A percentile compares a stretch with the other conserved stretches of the same genome.
phyloP scores from a whole-genome alignment of 495 filamentous ascomycete genomes.

The Hypoxylon cercidicola region DNA sequence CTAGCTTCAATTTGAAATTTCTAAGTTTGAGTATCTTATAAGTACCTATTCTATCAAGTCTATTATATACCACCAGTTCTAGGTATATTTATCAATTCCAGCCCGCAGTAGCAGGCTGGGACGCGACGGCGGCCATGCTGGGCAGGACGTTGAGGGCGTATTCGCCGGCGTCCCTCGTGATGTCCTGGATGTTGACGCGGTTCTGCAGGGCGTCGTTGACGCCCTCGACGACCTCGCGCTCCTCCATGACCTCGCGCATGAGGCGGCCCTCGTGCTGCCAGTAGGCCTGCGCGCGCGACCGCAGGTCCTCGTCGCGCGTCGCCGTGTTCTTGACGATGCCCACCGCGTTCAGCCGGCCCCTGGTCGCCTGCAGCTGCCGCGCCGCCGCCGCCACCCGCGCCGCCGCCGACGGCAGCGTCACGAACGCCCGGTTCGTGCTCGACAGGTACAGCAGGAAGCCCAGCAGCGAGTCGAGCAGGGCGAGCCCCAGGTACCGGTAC shows the following conservation, averaged over 20 bases:
- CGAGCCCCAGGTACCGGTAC: conserved; percentile 67
- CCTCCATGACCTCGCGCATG: conserved; percentile 69
- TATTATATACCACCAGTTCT: no score
- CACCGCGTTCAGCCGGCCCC: conserved; percentile 59
- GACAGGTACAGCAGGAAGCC: conserved; percentile 76
- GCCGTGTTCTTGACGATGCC: conserved; percentile 68
- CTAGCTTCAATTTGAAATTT: no score
- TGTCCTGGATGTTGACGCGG: conserved; percentile 59
- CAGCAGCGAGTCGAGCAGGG: conserved; percentile 68
- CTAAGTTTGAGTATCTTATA: no score
- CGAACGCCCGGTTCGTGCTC: conserved; percentile 75
- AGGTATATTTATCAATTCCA: not conserved
- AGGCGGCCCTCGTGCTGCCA: conserved; percentile 65
- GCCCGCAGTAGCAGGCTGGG: conserved; percentile 16
- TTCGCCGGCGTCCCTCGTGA: conserved; percentile 64
- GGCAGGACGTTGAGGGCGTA: conserved; percentile 61
- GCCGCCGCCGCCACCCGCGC: conserved; percentile 59
- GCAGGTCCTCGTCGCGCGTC: conserved; percentile 61
- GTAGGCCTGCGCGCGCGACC: conserved; percentile 56
- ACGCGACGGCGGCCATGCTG: conserved; percentile 24
- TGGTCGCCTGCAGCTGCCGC: conserved; percentile 50
- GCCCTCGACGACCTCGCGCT: conserved; percentile 66
- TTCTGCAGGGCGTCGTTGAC: conserved; percentile 64
- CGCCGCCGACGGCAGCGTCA: conserved; percentile 54
- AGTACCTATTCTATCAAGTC: no score